Percentiles rank a stretch among this genome's conserved stretches.
phyloP scores from a whole-genome alignment of 2,329 filamentous ascomycete species.

The Chrysoporthe cubensis region DNA sequence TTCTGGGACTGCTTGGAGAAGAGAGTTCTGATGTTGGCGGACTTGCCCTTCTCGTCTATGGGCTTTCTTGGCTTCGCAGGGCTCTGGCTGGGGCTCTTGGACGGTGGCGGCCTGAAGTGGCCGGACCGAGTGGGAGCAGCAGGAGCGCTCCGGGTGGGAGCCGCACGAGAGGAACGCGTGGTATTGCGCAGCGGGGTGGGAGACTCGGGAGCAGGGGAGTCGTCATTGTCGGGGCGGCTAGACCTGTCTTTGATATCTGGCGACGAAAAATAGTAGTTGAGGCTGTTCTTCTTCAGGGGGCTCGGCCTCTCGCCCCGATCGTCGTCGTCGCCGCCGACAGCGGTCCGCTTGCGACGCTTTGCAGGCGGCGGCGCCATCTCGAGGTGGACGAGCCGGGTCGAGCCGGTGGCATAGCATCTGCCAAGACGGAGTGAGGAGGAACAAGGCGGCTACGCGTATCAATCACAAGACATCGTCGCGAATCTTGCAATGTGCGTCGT shows the following conservation, averaged over 20 bases:
- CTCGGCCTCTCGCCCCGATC: constrained; percentile 45
- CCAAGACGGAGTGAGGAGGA: neutral
- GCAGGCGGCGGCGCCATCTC: constrained; percentile 61
- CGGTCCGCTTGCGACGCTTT: constrained; percentile 63
- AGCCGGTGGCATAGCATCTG: constrained; percentile 24
- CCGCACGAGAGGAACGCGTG: constrained; percentile 30
- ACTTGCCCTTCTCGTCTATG: constrained; percentile 54
- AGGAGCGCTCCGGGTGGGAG: constrained; percentile 14
- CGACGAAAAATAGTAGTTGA: constrained; percentile 60
- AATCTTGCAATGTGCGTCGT: neutral
- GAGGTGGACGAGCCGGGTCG: constrained; percentile 38
- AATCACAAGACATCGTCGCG: neutral
- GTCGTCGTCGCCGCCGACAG: constrained; percentile 55
- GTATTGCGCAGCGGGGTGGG: constrained; percentile 48
- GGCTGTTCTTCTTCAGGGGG: constrained; percentile 44
- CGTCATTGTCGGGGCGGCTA: constrained; percentile 28
- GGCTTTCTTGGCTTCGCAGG: constrained; percentile 48
- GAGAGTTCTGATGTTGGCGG: constrained; percentile 60
- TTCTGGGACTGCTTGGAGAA: constrained; percentile 66
- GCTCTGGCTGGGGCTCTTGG: constrained; percentile 48
- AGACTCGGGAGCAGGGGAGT: constrained; percentile 40
- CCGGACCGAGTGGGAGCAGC: constrained; percentile 34
- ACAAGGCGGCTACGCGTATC: neutral
- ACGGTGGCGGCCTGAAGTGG: constrained; percentile 31
- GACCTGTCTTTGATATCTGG: constrained; percentile 46